These are phyloP conservation scores for Dendrocalamus sinicus DNA, from an alignment of 176 grass and related monocot species.

Conservation along the genomic window DNA sequence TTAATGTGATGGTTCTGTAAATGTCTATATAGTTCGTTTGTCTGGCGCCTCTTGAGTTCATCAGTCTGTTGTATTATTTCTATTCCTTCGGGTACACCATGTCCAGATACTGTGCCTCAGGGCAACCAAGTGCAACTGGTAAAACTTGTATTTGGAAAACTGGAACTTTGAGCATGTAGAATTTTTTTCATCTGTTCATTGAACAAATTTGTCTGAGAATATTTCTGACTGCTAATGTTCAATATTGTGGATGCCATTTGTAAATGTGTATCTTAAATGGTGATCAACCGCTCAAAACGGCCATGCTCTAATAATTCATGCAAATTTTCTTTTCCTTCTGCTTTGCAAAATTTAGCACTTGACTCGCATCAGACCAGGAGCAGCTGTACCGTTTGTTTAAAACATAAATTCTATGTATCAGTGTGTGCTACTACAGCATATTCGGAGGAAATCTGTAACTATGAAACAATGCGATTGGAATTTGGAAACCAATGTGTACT, in stretches of 20 bases:
- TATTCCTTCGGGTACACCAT: slow-evolving; percentile 6
- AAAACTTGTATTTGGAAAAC: slow-evolving; percentile 40
- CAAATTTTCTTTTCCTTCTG: neutral
- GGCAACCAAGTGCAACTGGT: slow-evolving; percentile 32
- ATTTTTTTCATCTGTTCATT: slow-evolving; percentile 32
- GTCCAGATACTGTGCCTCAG: slow-evolving; percentile 18
- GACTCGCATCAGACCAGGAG: neutral
- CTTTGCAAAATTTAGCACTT: neutral
- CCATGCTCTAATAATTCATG: neutral
- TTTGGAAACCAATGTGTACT: neutral
- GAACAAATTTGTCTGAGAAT: slow-evolving; percentile 31
- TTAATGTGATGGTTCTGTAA: slow-evolving; percentile 53
- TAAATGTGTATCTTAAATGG: neutral
- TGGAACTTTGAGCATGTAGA: slow-evolving; percentile 41
- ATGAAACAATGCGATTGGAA: neutral
- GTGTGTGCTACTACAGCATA: neutral
- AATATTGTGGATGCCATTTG: neutral
- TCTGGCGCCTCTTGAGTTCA: slow-evolving; percentile 17
- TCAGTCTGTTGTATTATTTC: slow-evolving; percentile 36
- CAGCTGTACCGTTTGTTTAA: neutral
- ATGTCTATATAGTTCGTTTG: slow-evolving; percentile 40
- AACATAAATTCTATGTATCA: neutral
- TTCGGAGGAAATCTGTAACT: neutral
- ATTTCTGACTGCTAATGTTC: neutral
- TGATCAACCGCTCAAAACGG: neutral